Evolutionary conservation across 1,139 yeast species (phyloP).

Genomic region (Yamadazyma diddensiae): DNA sequence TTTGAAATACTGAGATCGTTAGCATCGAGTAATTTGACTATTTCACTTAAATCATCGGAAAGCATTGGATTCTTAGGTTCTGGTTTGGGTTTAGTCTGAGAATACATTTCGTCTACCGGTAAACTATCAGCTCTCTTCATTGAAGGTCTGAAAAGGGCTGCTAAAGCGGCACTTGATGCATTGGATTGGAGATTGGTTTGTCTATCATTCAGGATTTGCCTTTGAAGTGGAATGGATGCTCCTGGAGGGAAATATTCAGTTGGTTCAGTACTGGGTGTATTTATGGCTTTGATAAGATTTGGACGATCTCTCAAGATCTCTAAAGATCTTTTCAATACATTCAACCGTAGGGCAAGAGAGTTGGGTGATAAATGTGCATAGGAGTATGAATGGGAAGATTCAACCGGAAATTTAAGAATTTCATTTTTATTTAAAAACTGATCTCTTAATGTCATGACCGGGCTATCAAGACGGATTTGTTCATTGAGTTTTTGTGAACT

Average conservation of each 20-base stretch:
- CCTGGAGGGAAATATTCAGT: background rate
- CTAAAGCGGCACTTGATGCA: constrained; percentile 64
- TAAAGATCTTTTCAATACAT: constrained; percentile 70
- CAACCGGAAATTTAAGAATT: constrained; percentile 59
- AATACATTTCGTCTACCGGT: constrained; percentile 27
- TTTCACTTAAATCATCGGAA: constrained; percentile 40
- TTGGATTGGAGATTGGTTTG: constrained; percentile 35
- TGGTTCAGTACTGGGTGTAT: background rate
- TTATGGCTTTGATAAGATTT: constrained; percentile 35
- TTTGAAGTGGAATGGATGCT: constrained; percentile 1
- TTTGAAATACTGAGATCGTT: constrained; percentile 28
- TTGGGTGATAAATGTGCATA: constrained; percentile 81
- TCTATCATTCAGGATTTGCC: constrained; percentile 4
- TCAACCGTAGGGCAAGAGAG: constrained; percentile 71
- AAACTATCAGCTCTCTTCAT: constrained; percentile 36
- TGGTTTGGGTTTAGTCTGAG: constrained; percentile 6
- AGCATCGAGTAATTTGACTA: constrained; percentile 41
- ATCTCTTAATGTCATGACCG: constrained; percentile 15
- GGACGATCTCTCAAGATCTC: constrained; percentile 70
- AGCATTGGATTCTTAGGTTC: constrained; percentile 6
- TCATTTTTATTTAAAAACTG: constrained; percentile 17
- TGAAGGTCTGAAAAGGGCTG: constrained; percentile 52
- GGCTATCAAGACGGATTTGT: constrained; percentile 9
- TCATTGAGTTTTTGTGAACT: constrained; percentile 2
- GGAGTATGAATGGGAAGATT: constrained; percentile 81